phyloP scores from a whole-genome alignment of 2,329 filamentous ascomycete genomes.

The Penicillium olsonii region DNA sequence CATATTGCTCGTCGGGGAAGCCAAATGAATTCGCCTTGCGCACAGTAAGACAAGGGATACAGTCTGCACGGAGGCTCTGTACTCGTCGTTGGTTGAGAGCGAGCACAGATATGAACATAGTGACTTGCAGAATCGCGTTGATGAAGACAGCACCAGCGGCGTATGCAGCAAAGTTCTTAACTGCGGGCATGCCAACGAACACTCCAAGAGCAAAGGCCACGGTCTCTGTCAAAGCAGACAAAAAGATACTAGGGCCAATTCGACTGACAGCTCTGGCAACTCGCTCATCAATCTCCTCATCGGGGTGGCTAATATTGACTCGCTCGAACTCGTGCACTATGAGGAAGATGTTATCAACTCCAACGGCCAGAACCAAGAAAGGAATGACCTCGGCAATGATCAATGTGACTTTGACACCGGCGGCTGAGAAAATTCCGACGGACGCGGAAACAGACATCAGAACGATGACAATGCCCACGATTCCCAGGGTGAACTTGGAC shows the following conservation, averaged over 20 bases:
- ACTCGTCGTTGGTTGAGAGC: slow-evolving; percentile 89
- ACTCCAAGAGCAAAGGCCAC: slow-evolving; percentile 89
- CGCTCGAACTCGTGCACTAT: slow-evolving; percentile 98
- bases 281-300: slow-evolving; percentile 81
- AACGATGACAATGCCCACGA: slow-evolving; percentile 91
- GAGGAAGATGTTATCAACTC: slow-evolving; percentile 98
- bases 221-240: slow-evolving; percentile 93
- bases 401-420: slow-evolving; percentile 88
- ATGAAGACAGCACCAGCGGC: slow-evolving; percentile 95
- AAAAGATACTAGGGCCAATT: slow-evolving; percentile 94
- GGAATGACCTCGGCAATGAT: slow-evolving; percentile 99
- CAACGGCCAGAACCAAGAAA: slow-evolving; percentile 92
- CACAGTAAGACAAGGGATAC: slow-evolving; percentile 85
- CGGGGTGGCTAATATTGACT: slow-evolving; percentile 87
- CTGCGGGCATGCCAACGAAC: slow-evolving; percentile 96
- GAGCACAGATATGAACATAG: slow-evolving; percentile 92
- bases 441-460: slow-evolving; percentile 96
- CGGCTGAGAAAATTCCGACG: slow-evolving; percentile 89
- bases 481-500: slow-evolving; percentile 94
- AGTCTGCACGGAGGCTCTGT: slow-evolving; percentile 85
- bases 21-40: slow-evolving; percentile 69
- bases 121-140: slow-evolving; percentile 95
- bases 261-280: slow-evolving; percentile 86
- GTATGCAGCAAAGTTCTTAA: slow-evolving; percentile 95
- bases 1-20: slow-evolving; percentile 67